Evolutionary conservation across 2,329 filamentous ascomycete genomes (phyloP), one percentile per base, ranked within the genome.

Genomic region (Rosellinia necatrix): DNA sequence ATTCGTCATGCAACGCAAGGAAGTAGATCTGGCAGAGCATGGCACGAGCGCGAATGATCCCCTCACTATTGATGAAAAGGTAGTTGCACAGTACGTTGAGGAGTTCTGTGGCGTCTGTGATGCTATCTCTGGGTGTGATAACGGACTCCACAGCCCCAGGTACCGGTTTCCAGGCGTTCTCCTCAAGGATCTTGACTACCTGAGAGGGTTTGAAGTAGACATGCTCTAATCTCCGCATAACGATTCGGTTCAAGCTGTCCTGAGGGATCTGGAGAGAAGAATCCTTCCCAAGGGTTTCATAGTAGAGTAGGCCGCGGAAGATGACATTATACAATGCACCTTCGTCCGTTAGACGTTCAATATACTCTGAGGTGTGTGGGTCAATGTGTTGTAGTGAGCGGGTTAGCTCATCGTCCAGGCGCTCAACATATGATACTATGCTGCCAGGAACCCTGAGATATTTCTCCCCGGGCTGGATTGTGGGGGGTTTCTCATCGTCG

Each of bases 1-100:
- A 99, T 69, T 96, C 88, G 76, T 97, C 92, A 76, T 99, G 94
- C 49, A 99, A 84, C 47, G 94, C 94, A 66, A 97, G 83, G 86
- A 96, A 96, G 81, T 99, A 99, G 62, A 99, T 94, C 77, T 97
- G 92, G 81, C 91, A 97, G 60, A 99, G 83, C 92, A 99, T 97
- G 41, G 94, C 93, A 58, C 94, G 88, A 58, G 93, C 96, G 64
- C 93, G 89, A 70, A 97, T 92, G 69, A 99, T 97, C 66, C 93
- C 92, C 71, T 97, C 92, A 73, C 91, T 96, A 79, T 97, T 81
- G 74, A 85, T 82, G 83, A 97, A 99, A 40, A 99, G 87, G 75
- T 97, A 97, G 74, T 89, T 91, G 85, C 91, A 96, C 49, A 99
- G 88, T 30, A 88, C 86, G 72, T 92, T 88, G 69, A 99, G 87